These are phyloP conservation scores for Plenodomus biglobosus DNA, from an alignment of 2,329 filamentous ascomycete species.

Conservation along the genomic window DNA sequence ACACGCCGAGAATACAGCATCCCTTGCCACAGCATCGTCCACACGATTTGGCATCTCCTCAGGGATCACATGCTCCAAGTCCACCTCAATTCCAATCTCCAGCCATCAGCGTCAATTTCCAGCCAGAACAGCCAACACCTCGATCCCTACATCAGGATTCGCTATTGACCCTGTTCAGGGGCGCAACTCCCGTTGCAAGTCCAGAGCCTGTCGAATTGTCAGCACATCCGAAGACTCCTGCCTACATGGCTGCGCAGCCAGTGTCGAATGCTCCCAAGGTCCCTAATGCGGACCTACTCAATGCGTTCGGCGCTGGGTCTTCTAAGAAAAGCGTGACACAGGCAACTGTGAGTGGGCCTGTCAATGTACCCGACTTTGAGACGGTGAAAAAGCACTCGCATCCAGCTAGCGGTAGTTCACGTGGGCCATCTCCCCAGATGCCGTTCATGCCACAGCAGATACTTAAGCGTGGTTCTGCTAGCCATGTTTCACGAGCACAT, in stretches of 20 bases:
- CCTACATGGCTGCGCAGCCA: constrained; percentile 26
- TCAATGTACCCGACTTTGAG: constrained; percentile 47
- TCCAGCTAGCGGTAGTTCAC: constrained; percentile 24
- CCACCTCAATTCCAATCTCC: constrained; percentile 36
- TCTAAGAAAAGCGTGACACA: constrained; percentile 36
- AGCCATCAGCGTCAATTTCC: constrained; percentile 23
- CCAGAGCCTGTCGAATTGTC: constrained; percentile 50
- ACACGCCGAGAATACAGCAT: constrained; percentile 27
- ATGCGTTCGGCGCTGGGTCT: constrained; percentile 19
- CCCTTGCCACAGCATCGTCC: constrained; percentile 23
- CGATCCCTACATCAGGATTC: constrained; percentile 49
- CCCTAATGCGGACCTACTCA: constrained; percentile 22
- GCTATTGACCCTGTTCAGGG: constrained; percentile 50
- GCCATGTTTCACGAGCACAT: constrained; percentile 3
- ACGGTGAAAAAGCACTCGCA: constrained; percentile 40
- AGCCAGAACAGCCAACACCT: constrained; percentile 39
- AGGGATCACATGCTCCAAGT: constrained; percentile 25
- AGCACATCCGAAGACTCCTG: constrained; percentile 47
- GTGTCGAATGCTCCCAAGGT: constrained; percentile 15
- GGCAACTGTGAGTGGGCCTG: constrained; percentile 46
- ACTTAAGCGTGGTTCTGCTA: constrained; percentile 21
- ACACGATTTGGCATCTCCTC: constrained; percentile 31
- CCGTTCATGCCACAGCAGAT: constrained; percentile 35
- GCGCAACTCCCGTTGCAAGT: constrained; percentile 29
- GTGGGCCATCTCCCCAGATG: constrained; percentile 34